Base-by-base conservation (phyloP, 2,329 filamentous ascomycete genomes). In the Celoporthe dispersa region DNA sequence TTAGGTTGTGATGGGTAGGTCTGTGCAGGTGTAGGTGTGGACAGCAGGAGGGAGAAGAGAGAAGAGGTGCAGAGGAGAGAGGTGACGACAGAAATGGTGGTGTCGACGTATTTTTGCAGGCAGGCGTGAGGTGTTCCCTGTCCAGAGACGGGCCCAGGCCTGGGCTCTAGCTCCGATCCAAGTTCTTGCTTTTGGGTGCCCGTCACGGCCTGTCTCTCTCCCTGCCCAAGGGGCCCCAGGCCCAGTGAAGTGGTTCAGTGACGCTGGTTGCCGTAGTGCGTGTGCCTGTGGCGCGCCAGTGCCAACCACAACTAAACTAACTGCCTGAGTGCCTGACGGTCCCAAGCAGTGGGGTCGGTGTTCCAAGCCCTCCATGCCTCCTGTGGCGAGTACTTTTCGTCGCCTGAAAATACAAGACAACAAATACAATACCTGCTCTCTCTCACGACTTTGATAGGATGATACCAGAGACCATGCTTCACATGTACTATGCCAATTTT, bases 101-200 rank as follows among this genome's bases (percentile, higher is more conserved):
- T 33, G 33, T 60, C 31, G 31, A 60, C 57, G 57, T 60, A 60
- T 57, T 60, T 60, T 60, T 37, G 57, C 57, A 60, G 53, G 57
- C 57, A 60, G 57, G 31, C n/a, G 33, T 60, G 57, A 60, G 8
- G 57, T 60, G 57, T 60, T 60, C 57, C 57, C 31, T 60, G 57
- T 60, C 57, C 53, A 33, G 7, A 31, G 16, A 16, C 53, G 33
- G 28, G 53, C n/a, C 25, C 9, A 55, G 51, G n/a, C 51, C 25
- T 9, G 28, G 53, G 12, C 53, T 31, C 25, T 55, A 28, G 53
- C 53, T 57, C 53, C 28, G 53, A 57, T 57, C 33, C 53, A 31
- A 19, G 57, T 60, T 60, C 57, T 37, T 37, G 57, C 57, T 37
- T 37, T 37, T 55, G 28, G 51, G n/a, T 55, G n/a, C 51, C 51